These are phyloP conservation scores for Neocucurbitaria cava DNA, from an alignment of 2,329 filamentous ascomycete genomes.

Conservation along the genomic window DNA sequence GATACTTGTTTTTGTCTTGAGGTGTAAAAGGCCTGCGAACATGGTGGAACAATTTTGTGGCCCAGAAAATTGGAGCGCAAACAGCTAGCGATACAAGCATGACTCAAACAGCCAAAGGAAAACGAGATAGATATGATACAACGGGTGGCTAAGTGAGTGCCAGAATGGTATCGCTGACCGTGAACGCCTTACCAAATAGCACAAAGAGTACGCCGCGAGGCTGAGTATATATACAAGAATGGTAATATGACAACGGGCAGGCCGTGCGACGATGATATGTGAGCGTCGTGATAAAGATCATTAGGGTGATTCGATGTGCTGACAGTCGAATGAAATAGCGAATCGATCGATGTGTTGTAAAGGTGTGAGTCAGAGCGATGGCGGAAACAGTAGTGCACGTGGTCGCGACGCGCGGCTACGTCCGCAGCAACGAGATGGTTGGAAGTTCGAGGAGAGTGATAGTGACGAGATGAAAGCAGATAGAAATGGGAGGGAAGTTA, in stretches of 20 bases:
- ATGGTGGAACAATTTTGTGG: constrained; percentile 24
- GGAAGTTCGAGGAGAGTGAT: constrained; percentile 30
- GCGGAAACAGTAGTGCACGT: constrained; percentile 26
- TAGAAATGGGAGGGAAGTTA: constrained; percentile 22
- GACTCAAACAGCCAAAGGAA: constrained; percentile 3
- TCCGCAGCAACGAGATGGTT: constrained; percentile 6
- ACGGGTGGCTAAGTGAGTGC: constrained; percentile 39
- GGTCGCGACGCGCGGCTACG: constrained; percentile 17
- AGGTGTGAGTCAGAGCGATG: constrained; percentile 28
- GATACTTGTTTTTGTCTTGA: constrained; percentile 18
- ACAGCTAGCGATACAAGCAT: constrained; percentile 7
- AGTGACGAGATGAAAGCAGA: constrained; percentile 13
- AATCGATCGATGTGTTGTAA: constrained; percentile 5
- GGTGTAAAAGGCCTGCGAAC: constrained; percentile 1
- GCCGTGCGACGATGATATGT: constrained; percentile 11
- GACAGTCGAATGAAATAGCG: background rate
- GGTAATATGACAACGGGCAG: constrained; percentile 12
- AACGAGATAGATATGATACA: constrained; percentile 37
- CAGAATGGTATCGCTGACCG: constrained; percentile 39
- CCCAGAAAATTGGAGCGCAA: constrained; percentile 4
- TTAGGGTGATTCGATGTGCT: constrained; percentile 9
- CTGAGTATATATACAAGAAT: constrained; percentile 44
- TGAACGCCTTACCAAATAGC: constrained; percentile 30
- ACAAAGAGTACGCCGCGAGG: constrained; percentile 13
- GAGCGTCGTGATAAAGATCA: constrained; percentile 17